Base-by-base conservation (phyloP, 2,329 filamentous ascomycete species). In the Zarea fungicola region DNA sequence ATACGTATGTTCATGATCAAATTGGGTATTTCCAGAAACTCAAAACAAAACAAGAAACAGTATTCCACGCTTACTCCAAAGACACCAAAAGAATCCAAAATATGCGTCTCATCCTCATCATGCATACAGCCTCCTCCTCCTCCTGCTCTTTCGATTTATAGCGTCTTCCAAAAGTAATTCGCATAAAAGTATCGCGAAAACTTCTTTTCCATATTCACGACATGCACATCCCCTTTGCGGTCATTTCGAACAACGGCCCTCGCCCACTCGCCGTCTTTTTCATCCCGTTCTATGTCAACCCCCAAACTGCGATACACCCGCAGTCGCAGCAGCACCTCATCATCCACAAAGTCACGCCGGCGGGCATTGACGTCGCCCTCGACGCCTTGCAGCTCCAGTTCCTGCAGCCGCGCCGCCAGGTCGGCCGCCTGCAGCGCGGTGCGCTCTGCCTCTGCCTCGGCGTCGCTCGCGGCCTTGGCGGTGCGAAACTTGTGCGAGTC, bases 401-500 rank as follows among this genome's bases (percentile, higher is more conserved):
- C 89, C 41, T 87, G 84, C 59, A 96, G 70, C 9, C 85, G 78
- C 36, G 83, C 83, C 53, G 83, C 81, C 50, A 96, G 71, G 60
- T 91, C 81, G 13, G 84, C 86, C 6, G 89, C 71, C 66, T 95
- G 88, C 6, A 82, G 80, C 49, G 87, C 83, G 39, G 97, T 73
- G n/a, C 92, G 78, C 73, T 97, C 92, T n/a, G 87, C 87, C 70
- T 99, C 93, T 62, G 92, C 90, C 72, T 96, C 91, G 6, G 93
- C 75, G 64, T 97, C 92, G 2, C 81, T 85, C 0, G 88, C 89
- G 14, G 87, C 83, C 68, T 97, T 97, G n/a, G 92, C 92, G 50
- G 89, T 85, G 58, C 90, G 85, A 70, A 97, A 97, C 64, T 96
- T 96, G 58, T 91, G 84, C 2, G 89, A 95, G 68, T 97, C 92